Base-by-base conservation (phyloP, 2,329 filamentous ascomycete species). In the Simplicillium sp. region DNA sequence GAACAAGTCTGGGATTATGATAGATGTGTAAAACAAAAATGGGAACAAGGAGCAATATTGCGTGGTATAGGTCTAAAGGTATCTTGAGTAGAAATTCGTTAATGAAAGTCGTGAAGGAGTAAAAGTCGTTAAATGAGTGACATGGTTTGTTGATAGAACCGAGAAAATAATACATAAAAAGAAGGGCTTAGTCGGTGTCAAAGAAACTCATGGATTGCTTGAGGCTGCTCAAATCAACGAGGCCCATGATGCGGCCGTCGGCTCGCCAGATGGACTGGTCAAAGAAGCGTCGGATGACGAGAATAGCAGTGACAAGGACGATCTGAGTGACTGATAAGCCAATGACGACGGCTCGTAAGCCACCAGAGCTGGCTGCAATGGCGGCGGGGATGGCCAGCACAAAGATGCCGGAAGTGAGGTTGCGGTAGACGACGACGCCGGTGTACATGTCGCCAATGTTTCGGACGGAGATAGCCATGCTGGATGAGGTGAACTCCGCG, bases 371-470 rank as follows among this genome's bases (percentile, higher is more conserved):
- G 43, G 31, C 31, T n/a, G 52, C 50, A 11, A 67, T 51, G 1
- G 57, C 59, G 29, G 55, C 56, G 11, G 70, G 67, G 13, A 68
- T 41, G 15, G 56, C 65, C 12, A 71, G 40, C 13, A 68, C 59
- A 37, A 73, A 67, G 3, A 62, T 52, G 6, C 70, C 71, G 0
- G 62, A 59, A 4, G 60, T 49, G 13, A 72, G 36, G 11, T 54
- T 59, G 16, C 67, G 61, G 55, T 67, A 61, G 31, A 64, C 58
- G 2, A 54, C 45, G 3, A 71, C 58, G 25, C 59, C 65, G 3
- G 59, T 63, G 18, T 62, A 55, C 70, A 75, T 74, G 47, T 75
- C 70, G 12, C 60, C 60, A 13, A 64, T 65, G 48, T 61, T 68
- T 25, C 70, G 64, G 39, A 70, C 59, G 17, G 63, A 62, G 11